Percentiles rank a stretch among this genome's conserved stretches.
These are phyloP conservation scores for Globisporangium barbulae DNA, from an alignment of 352 stramenopile genomes.

Conservation along the genomic window DNA sequence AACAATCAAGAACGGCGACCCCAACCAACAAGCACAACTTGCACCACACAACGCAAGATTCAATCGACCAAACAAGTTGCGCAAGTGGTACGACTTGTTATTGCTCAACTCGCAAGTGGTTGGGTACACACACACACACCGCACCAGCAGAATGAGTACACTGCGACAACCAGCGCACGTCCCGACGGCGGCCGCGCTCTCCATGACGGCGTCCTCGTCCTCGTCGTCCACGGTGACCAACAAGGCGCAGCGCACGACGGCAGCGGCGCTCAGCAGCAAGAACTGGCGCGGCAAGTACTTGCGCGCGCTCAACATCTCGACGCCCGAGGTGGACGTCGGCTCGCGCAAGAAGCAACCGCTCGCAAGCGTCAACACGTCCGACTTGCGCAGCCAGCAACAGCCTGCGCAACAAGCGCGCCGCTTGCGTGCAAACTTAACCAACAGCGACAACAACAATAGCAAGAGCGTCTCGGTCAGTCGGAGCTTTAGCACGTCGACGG, in stretches of 20 bases:
- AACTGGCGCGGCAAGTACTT: constrained; percentile 80
- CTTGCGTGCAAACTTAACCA: background rate
- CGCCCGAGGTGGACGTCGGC: constrained; percentile 30
- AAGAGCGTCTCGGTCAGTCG: constrained; percentile 15
- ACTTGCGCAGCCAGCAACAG: constrained; percentile 11
- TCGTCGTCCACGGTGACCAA: background rate
- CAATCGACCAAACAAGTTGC: background rate
- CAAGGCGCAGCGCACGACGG: background rate
- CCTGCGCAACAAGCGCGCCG: constrained; percentile 21
- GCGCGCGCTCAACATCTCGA: constrained; percentile 70
- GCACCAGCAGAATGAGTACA: background rate
- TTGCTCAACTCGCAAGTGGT: background rate
- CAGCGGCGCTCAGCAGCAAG: constrained; percentile 21
- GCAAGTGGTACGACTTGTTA: background rate
- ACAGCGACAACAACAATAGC: background rate
- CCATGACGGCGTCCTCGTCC: background rate
- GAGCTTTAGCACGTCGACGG: constrained; percentile 27
- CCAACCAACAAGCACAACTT: constrained; percentile 4
- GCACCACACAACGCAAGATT: constrained; percentile 2
- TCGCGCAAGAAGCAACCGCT: constrained; percentile 3
- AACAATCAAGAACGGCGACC: background rate
- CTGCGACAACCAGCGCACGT: background rate
- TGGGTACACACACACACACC: background rate
- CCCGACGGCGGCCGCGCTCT: background rate
- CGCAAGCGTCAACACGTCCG: background rate